These are phyloP conservation scores for Corylus avellana DNA, from an alignment of 306 rosid genomes.

Conservation along the genomic window DNA sequence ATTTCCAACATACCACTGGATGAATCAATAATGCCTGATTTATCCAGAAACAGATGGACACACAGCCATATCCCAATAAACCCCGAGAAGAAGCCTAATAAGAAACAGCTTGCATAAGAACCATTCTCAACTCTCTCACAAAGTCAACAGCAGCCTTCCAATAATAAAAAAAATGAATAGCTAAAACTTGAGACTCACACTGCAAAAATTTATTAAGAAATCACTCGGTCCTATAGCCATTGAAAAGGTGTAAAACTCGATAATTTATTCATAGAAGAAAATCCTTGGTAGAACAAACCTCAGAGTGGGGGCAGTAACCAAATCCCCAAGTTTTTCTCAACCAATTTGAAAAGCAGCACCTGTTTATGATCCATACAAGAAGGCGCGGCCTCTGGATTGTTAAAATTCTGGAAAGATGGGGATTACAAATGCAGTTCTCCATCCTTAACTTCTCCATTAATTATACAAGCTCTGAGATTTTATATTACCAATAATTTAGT, in stretches of 20 bases:
- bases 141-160: background rate
- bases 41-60: background rate
- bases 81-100: background rate
- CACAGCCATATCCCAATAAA: background rate
- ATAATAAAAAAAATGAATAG: background rate
- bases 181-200: background rate
- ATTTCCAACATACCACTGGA: background rate
- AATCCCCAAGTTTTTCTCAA: background rate
- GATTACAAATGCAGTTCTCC: background rate
- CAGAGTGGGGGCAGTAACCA: background rate
- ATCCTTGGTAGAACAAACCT: background rate
- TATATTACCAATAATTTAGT: background rate
- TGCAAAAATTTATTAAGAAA: background rate
- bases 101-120: background rate
- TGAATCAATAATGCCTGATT: background rate
- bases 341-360: background rate
- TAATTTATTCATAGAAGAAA: background rate
- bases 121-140: background rate
- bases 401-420: background rate
- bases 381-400: background rate
- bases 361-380: background rate
- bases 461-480: background rate
- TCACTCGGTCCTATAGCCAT: background rate
- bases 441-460: constrained; percentile 1
- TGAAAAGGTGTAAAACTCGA: background rate